Percentiles rank a stretch among this genome's conserved stretches.
phyloP scores from a whole-genome alignment of 352 stramenopile species.

The Aphanomyces invadans region DNA sequence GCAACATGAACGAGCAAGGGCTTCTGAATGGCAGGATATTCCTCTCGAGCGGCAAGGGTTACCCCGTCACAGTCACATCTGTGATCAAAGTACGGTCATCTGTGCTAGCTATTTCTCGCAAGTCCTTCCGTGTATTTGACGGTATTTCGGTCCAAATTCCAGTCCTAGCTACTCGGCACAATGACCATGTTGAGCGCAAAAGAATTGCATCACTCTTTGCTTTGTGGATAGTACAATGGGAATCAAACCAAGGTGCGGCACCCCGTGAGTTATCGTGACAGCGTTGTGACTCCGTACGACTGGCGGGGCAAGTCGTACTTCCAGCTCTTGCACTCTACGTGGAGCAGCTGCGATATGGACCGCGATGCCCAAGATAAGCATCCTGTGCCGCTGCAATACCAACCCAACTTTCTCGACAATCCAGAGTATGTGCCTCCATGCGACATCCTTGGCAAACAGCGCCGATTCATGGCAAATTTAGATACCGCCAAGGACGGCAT shows the following conservation, averaged over 20 bases:
- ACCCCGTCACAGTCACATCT: constrained; percentile 68
- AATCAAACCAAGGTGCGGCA: constrained; percentile 2
- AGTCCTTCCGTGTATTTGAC: too few species aligned
- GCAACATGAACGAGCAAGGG: constrained; percentile 49
- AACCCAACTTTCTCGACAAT: constrained; percentile 78
- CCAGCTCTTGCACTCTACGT: constrained; percentile 70
- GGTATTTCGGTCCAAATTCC: not conserved
- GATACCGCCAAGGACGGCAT: constrained; percentile 57
- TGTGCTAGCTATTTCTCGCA: too few species aligned
- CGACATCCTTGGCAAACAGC: too few species aligned
- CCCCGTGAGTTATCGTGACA: not conserved
- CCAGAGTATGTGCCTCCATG: constrained; percentile 70
- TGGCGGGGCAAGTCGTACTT: constrained; percentile 85
- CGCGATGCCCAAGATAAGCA: constrained; percentile 72
- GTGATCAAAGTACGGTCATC: constrained; percentile 54
- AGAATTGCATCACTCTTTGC: too few species aligned
- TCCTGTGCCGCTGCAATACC: constrained; percentile 40
- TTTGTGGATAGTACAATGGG: constrained; percentile 82
- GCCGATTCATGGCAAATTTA: too few species aligned
- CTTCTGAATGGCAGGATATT: constrained; percentile 65
- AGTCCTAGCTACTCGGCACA: too few species aligned
- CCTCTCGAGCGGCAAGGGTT: constrained; percentile 76
- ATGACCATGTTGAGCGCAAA: too few species aligned
- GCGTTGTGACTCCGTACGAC: constrained; percentile 60
- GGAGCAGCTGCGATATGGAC: constrained; percentile 57